Percentiles rank a stretch among this genome's conserved stretches.
These are phyloP conservation scores for Ambrosia trifida DNA, from an alignment of 129 eudicot genomes.

Conservation along the genomic window DNA sequence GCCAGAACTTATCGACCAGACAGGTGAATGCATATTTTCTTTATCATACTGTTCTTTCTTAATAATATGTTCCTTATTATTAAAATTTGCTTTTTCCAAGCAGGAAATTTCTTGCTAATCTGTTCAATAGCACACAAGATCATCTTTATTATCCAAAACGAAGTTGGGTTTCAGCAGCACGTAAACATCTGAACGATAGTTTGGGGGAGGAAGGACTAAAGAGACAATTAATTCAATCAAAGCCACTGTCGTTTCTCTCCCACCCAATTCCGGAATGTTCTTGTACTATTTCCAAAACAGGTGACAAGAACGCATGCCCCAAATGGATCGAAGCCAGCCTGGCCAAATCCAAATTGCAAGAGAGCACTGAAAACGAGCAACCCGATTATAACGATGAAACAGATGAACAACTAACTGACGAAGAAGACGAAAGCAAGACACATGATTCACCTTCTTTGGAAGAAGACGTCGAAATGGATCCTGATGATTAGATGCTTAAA, in stretches of 20 bases:
- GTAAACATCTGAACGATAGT: slow-evolving; percentile 83
- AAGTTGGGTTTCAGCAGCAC: slow-evolving; percentile 61
- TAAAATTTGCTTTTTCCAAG: slow-evolving; percentile 8
- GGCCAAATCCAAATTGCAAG: slow-evolving; percentile 25
- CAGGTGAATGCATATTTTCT: slow-evolving; percentile 47
- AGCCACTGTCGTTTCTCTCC: slow-evolving; percentile 67
- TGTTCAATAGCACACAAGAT: slow-evolving; percentile 61
- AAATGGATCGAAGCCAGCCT: slow-evolving; percentile 52
- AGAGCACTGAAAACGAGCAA: slow-evolving; percentile 49
- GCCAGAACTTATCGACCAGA: slow-evolving; percentile 85
- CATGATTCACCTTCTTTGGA: slow-evolving; percentile 40
- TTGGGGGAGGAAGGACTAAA: slow-evolving; percentile 62
- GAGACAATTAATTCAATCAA: slow-evolving; percentile 44
- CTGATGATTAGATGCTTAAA: slow-evolving; percentile 59
- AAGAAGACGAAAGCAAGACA: slow-evolving; percentile 38
- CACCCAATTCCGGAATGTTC: slow-evolving; percentile 94
- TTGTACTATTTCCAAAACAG: slow-evolving; percentile 52
- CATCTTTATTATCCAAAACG: slow-evolving; percentile 66
- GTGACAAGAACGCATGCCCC: slow-evolving; percentile 64
- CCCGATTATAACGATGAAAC: slow-evolving; percentile 48
- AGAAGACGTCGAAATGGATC: slow-evolving; percentile 97
- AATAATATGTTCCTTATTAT: background rate
- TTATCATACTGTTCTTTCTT: background rate
- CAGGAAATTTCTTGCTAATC: slow-evolving; percentile 77
- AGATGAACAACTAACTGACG: slow-evolving; percentile 38